These are phyloP conservation scores for Pichia rugopelliculosa DNA, from an alignment of 805 yeast species.

Conservation along the genomic window DNA sequence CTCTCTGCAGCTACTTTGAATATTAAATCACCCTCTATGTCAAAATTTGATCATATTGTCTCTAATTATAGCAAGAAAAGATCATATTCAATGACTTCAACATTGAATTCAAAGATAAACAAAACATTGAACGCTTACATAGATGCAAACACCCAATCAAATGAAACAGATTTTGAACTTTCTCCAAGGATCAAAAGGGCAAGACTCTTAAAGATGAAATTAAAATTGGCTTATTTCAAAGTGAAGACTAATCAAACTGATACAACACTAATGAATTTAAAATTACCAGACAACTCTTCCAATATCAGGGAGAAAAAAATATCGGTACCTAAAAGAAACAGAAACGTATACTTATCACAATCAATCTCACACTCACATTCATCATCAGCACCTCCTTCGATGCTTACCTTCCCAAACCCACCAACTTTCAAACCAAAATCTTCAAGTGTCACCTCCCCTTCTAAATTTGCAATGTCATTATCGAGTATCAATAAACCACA, in stretches of 20 bases:
- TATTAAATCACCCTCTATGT: neutral
- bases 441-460: slow-evolving; percentile 24
- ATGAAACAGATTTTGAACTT: slow-evolving; percentile 3
- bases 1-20: neutral
- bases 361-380: neutral
- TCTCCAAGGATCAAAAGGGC: slow-evolving; percentile 30
- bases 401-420: neutral
- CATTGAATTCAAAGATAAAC: too few species aligned
- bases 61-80: neutral
- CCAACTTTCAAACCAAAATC: neutral
- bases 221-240: slow-evolving; percentile 47
- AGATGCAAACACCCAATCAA: neutral
- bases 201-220: slow-evolving; percentile 37
- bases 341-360: too few species aligned
- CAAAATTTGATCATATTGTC: neutral
- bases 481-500: slow-evolving; percentile 6
- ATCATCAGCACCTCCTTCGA: neutral
- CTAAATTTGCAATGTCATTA: slow-evolving; percentile 18
- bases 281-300: slow-evolving; percentile 11
- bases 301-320: neutral
- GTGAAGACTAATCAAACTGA: slow-evolving; percentile 40
- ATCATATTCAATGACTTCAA: neutral
- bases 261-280: slow-evolving; percentile 27
- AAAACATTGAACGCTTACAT: too few species aligned
- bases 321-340: neutral